Evolutionary conservation across 2,329 filamentous ascomycete species (phyloP), one percentile per base, ranked within the genome.

Genomic region (Nannizziopsis barbatae): DNA sequence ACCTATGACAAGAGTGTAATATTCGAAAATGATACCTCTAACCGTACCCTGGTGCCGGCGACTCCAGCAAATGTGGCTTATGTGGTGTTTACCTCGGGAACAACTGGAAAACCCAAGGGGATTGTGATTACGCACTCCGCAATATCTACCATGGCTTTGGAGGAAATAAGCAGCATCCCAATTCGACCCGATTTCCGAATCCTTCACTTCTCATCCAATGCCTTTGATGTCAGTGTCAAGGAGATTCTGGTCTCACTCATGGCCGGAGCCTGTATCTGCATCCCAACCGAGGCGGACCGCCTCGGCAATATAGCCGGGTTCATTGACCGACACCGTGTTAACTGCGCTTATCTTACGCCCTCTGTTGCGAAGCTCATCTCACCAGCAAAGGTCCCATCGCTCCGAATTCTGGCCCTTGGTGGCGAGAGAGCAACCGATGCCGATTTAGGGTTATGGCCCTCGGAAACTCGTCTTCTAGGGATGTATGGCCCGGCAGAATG

Each of bases 111-210:
- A 33, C 72, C 74, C 0, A 75, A 75, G 49, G 77, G 77, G 1
- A 70, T 78, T 17, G 71, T 77, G 41, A 76, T 80, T 53, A 74
- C 72, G 3, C 79, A 83, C 54, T 63, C 64, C 0, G 71, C 75
- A 0, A 66, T 80, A 1, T 72, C 75, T 1, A 74, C 75, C 0
- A 66, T 69, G 0, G 70, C 74, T 42, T 54, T 67, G 1, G 66
- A 67, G 0, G 72, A 77, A 51, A 72, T 69, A 0, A 57, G 64
- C 0, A 68, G 70, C 0, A 59, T 76, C 7, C 62, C 66, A 35
- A 43, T 72, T 79, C 22, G 64, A 66, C 12, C 56, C 62, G 0
- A 59, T 66, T 53, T 59, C 8, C 52, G 65, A 20, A 51, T 59
- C 1, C 50, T 64, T 4, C 65, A 72, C 37, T 71, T 72, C 55